Conservation (phyloP, 1,284 basidiomycete genomes). For the Apiotrichum gracile region DNA sequence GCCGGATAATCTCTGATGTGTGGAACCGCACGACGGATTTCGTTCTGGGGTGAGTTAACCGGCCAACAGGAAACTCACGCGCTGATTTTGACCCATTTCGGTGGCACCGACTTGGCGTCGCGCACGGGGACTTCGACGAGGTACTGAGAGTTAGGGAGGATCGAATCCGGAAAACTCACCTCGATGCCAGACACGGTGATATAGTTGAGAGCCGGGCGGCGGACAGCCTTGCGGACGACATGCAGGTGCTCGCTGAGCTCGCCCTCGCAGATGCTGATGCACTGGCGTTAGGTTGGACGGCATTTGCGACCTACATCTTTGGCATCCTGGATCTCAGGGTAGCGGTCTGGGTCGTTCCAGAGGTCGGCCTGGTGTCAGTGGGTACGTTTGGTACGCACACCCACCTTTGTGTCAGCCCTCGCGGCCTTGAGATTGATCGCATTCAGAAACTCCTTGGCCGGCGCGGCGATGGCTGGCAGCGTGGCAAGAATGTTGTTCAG, state of each 20-base stretch:
- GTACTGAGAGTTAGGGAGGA: constrained; percentile 51
- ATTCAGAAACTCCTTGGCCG: constrained; percentile 57
- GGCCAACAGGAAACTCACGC: constrained; percentile 50
- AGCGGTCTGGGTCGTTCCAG: constrained; percentile 68
- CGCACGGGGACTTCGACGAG: constrained; percentile 69
- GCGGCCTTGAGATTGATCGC: constrained; percentile 63
- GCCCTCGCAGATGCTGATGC: constrained; percentile 52
- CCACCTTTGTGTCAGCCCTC: constrained; percentile 57
- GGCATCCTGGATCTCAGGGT: constrained; percentile 58
- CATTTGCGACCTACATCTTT: constrained; percentile 43
- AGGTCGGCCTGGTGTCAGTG: constrained; percentile 51
- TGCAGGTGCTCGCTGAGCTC: constrained; percentile 73
- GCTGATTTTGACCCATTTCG: constrained; percentile 71
- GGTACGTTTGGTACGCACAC: not conserved
- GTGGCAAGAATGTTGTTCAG: constrained; percentile 66
- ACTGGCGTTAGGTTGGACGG: constrained; percentile 19
- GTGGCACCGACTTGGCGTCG: constrained; percentile 68
- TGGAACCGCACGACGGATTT: constrained; percentile 73
- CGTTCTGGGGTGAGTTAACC: constrained; percentile 54
- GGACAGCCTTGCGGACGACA: constrained; percentile 64
- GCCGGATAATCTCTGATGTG: constrained; percentile 62
- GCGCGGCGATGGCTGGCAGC: constrained; percentile 60
- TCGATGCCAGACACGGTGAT: constrained; percentile 63
- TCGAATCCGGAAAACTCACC: constrained; percentile 47
- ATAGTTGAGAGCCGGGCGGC: constrained; percentile 71